Evolutionary conservation across 768 basidiomycete species (phyloP), one percentile per base, ranked within the genome.

Genomic region (Trametes maxima): DNA sequence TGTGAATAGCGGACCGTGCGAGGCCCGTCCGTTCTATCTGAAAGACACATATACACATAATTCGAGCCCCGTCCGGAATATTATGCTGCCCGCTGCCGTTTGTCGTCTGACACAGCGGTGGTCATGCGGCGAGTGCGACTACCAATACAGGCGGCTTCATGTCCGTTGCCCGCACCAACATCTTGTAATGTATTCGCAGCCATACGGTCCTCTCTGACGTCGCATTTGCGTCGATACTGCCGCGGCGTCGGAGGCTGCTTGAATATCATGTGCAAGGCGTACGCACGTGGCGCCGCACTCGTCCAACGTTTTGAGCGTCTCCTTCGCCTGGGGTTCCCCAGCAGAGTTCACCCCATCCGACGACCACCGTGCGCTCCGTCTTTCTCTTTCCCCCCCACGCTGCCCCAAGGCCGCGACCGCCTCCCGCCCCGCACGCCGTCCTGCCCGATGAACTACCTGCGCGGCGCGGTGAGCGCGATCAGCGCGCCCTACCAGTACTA

Each of bases 401-500:
- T 54, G 39, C 48, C 22, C 44, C 44, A 5, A 44, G 24, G 13
- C 33, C 43, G 37, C 37, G 19, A 17, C 52, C 39, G 24, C 39
- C 36, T 45, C 17, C 44, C 42, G 19, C 5, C 35, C 24, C 22
- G 37, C 57, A 12, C 57, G 43, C 37, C 62, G 40, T 45, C 42
- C 16, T 11, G 39, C 47, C 24, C 73, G 60, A 94, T 94, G 92
- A 92, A 94, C 78, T 94, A 94, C 75, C 77, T 94, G 71, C 87
- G 92, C 66, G 92, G 92, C 63, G 91, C 92, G 22, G 87, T 93
- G 72, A 89, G 78, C 70, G 90, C 89, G 43, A 90, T 93, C 72
- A 89, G 86, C 74, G 92, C 89, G 13, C 90, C 91, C 14, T 92
- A 92, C 72, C 89, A 91, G 62, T 94, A 94, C 78, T 94, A 94